phyloP scores from a whole-genome alignment of 2,329 filamentous ascomycete species.

The Aureobasidium sp. region DNA sequence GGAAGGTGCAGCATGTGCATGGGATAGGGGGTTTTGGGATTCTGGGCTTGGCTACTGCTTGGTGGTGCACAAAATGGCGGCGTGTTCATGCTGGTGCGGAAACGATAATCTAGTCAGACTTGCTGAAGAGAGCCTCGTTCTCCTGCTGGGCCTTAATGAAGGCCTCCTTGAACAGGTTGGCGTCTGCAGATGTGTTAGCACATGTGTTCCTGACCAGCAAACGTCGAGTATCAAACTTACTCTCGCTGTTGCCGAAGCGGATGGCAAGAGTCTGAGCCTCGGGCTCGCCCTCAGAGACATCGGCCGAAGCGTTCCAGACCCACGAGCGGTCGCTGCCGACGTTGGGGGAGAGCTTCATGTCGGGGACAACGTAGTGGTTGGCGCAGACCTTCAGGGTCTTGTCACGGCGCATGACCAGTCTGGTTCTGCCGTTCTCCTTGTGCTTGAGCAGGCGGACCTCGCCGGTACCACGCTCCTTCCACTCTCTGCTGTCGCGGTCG shows the following conservation, averaged over 20 bases:
- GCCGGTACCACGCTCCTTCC: conserved; percentile 98
- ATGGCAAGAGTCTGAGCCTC: conserved; percentile 95
- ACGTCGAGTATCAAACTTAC: conserved; percentile 45
- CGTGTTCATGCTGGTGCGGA: background rate
- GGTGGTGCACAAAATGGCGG: conserved; percentile 8
- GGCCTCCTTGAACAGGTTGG: conserved; percentile 94
- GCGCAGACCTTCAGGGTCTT: conserved; percentile 99
- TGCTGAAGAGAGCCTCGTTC: conserved; percentile 76
- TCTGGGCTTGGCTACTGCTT: conserved; percentile 9
- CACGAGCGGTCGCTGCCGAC: conserved; percentile 96
- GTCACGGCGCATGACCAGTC: conserved; percentile 96
- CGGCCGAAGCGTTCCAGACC: conserved; percentile 97
- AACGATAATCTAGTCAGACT: conserved; percentile 18
- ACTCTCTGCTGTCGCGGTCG: conserved; percentile 82
- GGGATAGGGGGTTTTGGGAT: background rate
- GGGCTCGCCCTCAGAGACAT: conserved; percentile 96
- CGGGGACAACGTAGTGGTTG: conserved; percentile 98
- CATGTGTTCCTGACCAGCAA: background rate
- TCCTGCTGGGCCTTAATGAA: conserved; percentile 96
- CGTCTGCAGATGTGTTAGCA: conserved; percentile 52
- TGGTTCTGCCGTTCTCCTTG: conserved; percentile 96
- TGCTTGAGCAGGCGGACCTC: conserved; percentile 96
- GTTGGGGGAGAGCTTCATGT: conserved; percentile 98
- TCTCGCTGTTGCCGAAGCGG: conserved; percentile 95
- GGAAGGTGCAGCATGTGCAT: conserved; percentile 7